Percentiles rank a stretch among this genome's conserved stretches.
Conservation (phyloP, 139 green algal genomes). For the Monoraphidium neglectum region DNA sequence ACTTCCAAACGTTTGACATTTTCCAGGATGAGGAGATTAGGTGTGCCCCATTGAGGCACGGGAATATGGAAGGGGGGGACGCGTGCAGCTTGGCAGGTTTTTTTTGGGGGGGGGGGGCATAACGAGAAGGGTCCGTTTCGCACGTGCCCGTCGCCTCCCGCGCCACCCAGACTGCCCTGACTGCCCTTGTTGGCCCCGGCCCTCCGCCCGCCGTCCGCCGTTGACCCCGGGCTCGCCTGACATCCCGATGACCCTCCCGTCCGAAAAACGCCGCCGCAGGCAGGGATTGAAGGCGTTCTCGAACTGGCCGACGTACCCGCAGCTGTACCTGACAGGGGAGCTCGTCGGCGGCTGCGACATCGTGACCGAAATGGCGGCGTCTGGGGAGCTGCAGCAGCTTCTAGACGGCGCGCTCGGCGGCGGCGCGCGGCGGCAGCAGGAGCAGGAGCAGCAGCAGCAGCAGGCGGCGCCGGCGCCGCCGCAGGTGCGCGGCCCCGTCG, state of each 20-base stretch:
- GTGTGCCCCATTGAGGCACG: no score
- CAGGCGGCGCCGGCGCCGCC: not conserved
- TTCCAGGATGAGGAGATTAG: conserved; percentile 64
- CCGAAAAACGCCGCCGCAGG: conserved; percentile 36
- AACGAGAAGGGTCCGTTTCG: no score
- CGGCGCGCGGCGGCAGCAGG: no score
- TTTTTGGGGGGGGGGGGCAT: no score
- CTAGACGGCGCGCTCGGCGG: not conserved
- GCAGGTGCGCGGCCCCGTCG: not conserved
- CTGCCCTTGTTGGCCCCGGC: no score
- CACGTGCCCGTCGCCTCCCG: no score
- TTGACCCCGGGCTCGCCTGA: no score
- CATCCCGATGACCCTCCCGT: no score
- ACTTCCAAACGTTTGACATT: conserved; percentile 71
- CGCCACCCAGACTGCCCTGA: no score
- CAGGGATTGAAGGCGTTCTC: conserved; percentile 83
- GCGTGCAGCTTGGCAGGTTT: no score
- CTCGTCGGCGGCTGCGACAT: conserved; percentile 89
- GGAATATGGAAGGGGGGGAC: no score
- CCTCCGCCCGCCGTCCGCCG: no score
- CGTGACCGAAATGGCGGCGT: conserved; percentile 69
- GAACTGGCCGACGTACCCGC: conserved; percentile 90
- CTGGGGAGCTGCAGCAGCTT: conserved; percentile 47
- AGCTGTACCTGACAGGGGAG: conserved; percentile 80
- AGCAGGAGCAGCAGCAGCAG: conserved; percentile 22